Conservation (phyloP, 2,329 filamentous ascomycete species). For the Neoscytalidium dimidiatum region DNA sequence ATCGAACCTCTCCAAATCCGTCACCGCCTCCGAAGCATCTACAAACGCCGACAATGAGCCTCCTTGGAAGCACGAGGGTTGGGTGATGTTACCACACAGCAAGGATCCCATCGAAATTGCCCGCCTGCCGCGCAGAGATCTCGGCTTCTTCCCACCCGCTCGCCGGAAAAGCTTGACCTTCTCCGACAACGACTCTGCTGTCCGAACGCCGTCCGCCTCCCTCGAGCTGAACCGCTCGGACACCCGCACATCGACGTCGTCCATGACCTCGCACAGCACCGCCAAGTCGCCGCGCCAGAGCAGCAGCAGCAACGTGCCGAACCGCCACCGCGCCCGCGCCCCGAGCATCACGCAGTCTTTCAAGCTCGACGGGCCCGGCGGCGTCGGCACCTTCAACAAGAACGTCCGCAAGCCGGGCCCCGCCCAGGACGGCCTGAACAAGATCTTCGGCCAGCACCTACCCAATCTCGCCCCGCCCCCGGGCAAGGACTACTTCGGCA, state of each 20-base stretch:
- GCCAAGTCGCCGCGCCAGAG: slow-evolving; percentile 40
- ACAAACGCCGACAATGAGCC: slow-evolving; percentile 57
- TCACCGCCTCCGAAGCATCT: slow-evolving; percentile 26
- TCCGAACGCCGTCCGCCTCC: slow-evolving; percentile 65
- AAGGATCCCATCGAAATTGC: slow-evolving; percentile 78
- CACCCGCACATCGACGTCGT: slow-evolving; percentile 30
- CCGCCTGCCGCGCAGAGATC: slow-evolving; percentile 73
- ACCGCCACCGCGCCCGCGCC: slow-evolving; percentile 36
- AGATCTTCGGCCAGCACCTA: slow-evolving; percentile 79
- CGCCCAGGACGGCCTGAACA: slow-evolving; percentile 79
- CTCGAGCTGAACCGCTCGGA: slow-evolving; percentile 59
- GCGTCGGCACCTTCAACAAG: slow-evolving; percentile 78
- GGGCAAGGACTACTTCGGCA: slow-evolving; percentile 57
- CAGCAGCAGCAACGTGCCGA: slow-evolving; percentile 41
- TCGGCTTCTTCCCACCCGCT: slow-evolving; percentile 90
- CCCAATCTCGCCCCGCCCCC: slow-evolving; percentile 67
- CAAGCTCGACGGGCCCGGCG: slow-evolving; percentile 79
- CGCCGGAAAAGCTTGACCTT: slow-evolving; percentile 79
- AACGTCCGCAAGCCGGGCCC: slow-evolving; percentile 76
- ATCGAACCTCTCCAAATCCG: slow-evolving; percentile 32
- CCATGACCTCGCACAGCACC: slow-evolving; percentile 34
- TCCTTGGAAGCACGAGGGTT: slow-evolving; percentile 84
- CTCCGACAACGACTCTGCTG: slow-evolving; percentile 53
- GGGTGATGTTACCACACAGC: slow-evolving; percentile 77
- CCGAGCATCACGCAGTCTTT: slow-evolving; percentile 36